Base-by-base conservation (phyloP, 345 rosid genomes). In the Diplotaxis tenuifolia region DNA sequence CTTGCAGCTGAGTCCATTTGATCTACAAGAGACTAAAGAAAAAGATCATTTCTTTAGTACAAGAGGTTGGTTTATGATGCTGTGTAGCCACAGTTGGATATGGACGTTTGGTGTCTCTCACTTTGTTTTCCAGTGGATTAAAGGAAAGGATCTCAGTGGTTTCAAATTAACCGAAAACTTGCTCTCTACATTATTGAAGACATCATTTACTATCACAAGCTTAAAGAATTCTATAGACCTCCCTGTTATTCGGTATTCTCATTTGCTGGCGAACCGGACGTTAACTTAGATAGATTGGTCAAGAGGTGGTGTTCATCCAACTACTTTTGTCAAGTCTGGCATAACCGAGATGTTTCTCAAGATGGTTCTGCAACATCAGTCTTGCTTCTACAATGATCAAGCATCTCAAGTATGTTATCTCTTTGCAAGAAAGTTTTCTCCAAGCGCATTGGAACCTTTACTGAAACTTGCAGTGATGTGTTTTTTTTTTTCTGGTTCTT, bases 271-370 rank as follows among this genome's bases (percentile, higher is more conserved):
- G 0, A 94, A 93, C 49, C 58, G 95, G 28, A 86, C 88, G 1
- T 82, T 91, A 18, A 88, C 92, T 12, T 93, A 92, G 91, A 87
- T 89, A 2, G 96, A 91, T 72, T 91, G 98, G 97, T 86, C 95
- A 0, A 76, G 93, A 66, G 90, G 91, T 8, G 95, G 96, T 8
- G 88, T 95, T 12, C 97, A 91, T 79, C 98, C 98, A 0, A 86
- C 88, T 38, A 86, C 91, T 0, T 93, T 84, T 68, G 89, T 89
- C 3, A 72, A 82, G 49, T 62, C 61, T 11, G 90, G 91, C 32
- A 80, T 91, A 7, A 82, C 70, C 9, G 82, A 82, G 70, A 81
- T 40, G 15, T 91, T 91, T 53, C 81, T 94, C 73, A 78, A 61
- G 78, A 87, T 64, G 69, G 80, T 81, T 40, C 79, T 78, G 5